Base-by-base conservation (phyloP, 2,329 filamentous ascomycete genomes). In the Calonectria montana region DNA sequence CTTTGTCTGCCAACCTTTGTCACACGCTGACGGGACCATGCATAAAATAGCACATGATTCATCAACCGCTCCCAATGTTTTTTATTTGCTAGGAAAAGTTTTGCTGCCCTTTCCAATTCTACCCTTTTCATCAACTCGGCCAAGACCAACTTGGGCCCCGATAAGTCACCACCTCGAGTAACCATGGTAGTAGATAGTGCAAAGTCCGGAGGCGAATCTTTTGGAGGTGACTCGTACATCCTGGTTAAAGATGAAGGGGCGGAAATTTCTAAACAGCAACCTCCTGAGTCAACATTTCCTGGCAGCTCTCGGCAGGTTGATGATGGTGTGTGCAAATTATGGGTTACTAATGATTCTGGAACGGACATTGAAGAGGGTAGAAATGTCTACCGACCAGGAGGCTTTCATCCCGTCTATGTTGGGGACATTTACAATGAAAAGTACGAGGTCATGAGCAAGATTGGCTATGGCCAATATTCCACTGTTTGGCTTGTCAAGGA, bases 361-460 rank as follows among this genome's bases (percentile, higher is more conserved):
- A 13, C 12, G 12, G 23, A 18, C 12, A 59, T 59, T 7, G 61
- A 64, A 25, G 61, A 64, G 18, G 61, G 61, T 8, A 25, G 25
- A 6, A 21, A 23, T 2, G n/a, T 18, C 47, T 86, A 86, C 73
- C 69, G 70, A 4, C 76, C 77, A 2, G 82, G 84, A 4, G 83
- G 82, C 5, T 86, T 83, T 74, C 82, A 86, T 71, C 84, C 84
- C 9, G 78, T 84, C 13, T 75, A 75, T 9, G 79, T 86, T 10
- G 82, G 81, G 15, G 83, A 86, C 29, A 72, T 71, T 1, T 81
- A 87, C 71, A 48, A 76, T 16, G 57, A 67, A 3, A 73, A 76
- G 47, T 82, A 82, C 63, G 61, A 69, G 8, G 65, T 81, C 4
- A 73, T 79, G 1, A 77, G 79, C 67, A 82, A 82, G 65, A 76